Evolutionary conservation across 1,284 basidiomycete genomes (phyloP).

Genomic region (Meripilus lineatus): DNA sequence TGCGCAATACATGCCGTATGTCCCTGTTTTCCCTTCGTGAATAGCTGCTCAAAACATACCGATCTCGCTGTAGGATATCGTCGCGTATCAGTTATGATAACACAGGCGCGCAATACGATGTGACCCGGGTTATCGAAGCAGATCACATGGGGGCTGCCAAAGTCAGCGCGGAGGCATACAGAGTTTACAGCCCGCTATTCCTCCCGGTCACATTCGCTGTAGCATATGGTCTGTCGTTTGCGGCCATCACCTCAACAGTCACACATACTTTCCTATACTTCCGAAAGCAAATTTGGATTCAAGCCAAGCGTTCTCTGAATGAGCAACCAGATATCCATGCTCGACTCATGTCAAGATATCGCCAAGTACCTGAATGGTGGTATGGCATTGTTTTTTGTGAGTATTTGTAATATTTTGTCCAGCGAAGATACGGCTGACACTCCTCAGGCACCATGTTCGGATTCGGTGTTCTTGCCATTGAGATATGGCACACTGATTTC

Average conservation of each 20-base stretch:
- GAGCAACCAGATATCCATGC: constrained; percentile 85
- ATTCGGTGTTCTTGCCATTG: constrained; percentile 59
- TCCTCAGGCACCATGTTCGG: constrained; percentile 38
- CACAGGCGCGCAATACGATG: constrained; percentile 61
- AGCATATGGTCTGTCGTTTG: constrained; percentile 47
- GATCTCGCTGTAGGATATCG: constrained; percentile 34
- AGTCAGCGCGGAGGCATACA: constrained; percentile 62
- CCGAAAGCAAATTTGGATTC: constrained; percentile 63
- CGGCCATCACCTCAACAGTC: constrained; percentile 58
- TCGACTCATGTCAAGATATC: constrained; percentile 72
- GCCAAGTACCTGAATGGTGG: constrained; percentile 36
- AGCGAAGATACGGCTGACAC: constrained; percentile 13
- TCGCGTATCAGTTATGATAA: constrained; percentile 54
- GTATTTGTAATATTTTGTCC: constrained; percentile 1
- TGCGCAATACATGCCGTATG: constrained; percentile 46
- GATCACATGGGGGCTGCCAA: no score
- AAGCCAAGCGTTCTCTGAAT: constrained; percentile 50
- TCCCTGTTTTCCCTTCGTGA: neutral
- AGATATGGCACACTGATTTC: constrained; percentile 57
- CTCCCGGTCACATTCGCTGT: constrained; percentile 58
- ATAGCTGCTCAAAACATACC: neutral
- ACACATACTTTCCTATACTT: constrained; percentile 76
- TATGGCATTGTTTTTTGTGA: constrained; percentile 24
- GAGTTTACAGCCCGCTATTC: constrained; percentile 74
- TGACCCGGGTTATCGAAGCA: constrained; percentile 53